Conservation (phyloP, 2,329 filamentous ascomycete genomes). For the Parafenestella ontariensis region DNA sequence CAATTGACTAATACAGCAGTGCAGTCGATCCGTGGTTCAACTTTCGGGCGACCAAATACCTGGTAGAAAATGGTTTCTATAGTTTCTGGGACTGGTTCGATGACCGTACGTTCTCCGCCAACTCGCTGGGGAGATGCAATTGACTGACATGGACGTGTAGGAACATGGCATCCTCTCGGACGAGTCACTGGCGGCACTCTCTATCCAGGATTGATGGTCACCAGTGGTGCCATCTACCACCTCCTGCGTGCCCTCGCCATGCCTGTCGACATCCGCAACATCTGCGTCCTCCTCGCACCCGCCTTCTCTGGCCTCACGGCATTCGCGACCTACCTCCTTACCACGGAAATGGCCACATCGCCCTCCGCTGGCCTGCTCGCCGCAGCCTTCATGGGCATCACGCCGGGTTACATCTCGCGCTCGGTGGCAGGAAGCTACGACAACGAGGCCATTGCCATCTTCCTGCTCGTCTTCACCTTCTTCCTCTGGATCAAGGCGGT, state of each 20-base stretch:
- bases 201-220: constrained; percentile 98
- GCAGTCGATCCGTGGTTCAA: constrained; percentile 99
- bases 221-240: constrained; percentile 96
- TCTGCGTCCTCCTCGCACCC: constrained; percentile 95
- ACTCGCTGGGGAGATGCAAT: constrained; percentile 11
- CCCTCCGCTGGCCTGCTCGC: constrained; percentile 94
- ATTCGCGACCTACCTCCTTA: constrained; percentile 90
- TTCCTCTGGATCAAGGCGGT: constrained; percentile 99
- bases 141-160: constrained; percentile 49
- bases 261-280: constrained; percentile 97
- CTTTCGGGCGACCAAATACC: constrained; percentile 97
- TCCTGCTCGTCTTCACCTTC: constrained; percentile 97
- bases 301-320: constrained; percentile 94
- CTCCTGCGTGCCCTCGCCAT: constrained; percentile 85
- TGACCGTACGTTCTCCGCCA: constrained; percentile 69
- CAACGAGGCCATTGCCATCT: constrained; percentile 99
- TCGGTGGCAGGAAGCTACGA: constrained; percentile 98
- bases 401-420: constrained; percentile 95
- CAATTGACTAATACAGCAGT: constrained; percentile 36
- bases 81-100: constrained; percentile 99
- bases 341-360: constrained; percentile 95
- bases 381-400: constrained; percentile 95
- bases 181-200: constrained; percentile 98
- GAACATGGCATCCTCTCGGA: constrained; percentile 98
- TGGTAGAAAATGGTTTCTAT: constrained; percentile 96